phyloP scores from a whole-genome alignment of 768 basidiomycete genomes.

The Russula brevipes region DNA sequence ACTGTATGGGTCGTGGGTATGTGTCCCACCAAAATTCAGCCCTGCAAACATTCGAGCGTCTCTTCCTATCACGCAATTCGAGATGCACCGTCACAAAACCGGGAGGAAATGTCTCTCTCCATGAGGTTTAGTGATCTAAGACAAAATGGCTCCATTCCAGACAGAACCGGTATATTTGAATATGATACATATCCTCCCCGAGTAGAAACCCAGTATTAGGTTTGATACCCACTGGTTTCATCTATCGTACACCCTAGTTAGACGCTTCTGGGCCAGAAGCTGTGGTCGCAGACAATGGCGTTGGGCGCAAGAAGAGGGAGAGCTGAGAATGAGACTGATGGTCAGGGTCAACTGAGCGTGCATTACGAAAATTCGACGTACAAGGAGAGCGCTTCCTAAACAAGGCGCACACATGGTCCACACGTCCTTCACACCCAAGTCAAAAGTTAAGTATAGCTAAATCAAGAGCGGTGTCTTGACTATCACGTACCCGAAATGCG shows the following conservation, averaged over 20 bases:
- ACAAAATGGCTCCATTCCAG: conserved; percentile 4
- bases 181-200: conserved; percentile 5
- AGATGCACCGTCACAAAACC: not conserved
- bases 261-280: not conserved
- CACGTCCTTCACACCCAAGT: conserved; percentile 12
- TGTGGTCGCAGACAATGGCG: conserved; percentile 7
- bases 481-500: conserved; percentile 20
- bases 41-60: not conserved
- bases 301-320: conserved; percentile 22
- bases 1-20: not conserved
- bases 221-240: conserved; percentile 4
- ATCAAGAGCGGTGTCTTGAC: not conserved
- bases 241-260: not conserved
- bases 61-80: not conserved
- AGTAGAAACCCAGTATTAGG: not conserved
- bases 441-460: conserved; percentile 12
- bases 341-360: not conserved
- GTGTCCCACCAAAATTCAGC: conserved; percentile 4
- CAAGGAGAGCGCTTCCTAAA: conserved; percentile 23
- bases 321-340: conserved; percentile 11
- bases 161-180: conserved; percentile 7
- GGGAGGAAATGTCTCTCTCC: not conserved
- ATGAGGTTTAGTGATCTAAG: not conserved
- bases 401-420: conserved; percentile 26
- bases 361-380: conserved; percentile 7